Base-by-base conservation (phyloP, 228 moss, liverwort and hornwort genomes). In the Sphagnum magellanicum region DNA sequence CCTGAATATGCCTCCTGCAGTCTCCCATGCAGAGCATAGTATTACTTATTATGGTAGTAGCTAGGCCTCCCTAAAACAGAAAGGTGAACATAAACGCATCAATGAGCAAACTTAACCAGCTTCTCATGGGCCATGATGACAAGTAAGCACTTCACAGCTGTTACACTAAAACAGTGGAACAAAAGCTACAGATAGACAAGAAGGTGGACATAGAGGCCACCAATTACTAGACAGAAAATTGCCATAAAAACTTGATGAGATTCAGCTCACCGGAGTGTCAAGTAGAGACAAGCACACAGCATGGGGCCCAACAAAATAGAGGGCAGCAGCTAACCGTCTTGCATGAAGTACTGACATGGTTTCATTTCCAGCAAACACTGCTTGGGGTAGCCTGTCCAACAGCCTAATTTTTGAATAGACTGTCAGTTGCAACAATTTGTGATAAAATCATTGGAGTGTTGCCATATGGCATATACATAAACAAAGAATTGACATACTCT, bases 281-380 rank as follows among this genome's bases (percentile, higher is more conserved):
- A 93, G 84, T 65, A 98, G 85, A 62, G 73, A 81, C 64, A 79
- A 81, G 72, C 89, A 79, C 50, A 93, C 86, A 71, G 78, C 84
- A 50, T 87, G 79, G 49, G 94, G 90, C 6, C 98, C 98, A 59
- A 85, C 81, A 71, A 90, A 93, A 65, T 87, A 94, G 74, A 93
- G 88, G 66, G 92, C 93, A 72, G 94, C 88, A 72, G 90, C 78
- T 60, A 98, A 78, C 55, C 89, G 87, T 58, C 84, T 88, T 60
- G 87, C 90, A 63, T 93, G 93, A 71, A 93, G 83, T 50, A 93
- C 91, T 75, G 90, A 80, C 76, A 84, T 50, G 60, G 87, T 79
- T 69, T 88, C 83, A 66, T 93, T 85, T 73, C 88, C 83, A 72
- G 92, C 72, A 72, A 90, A 94, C 49, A 92, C 78, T 81, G 88